Evolutionary conservation across 2,329 filamentous ascomycete species (phyloP), one percentile per base, ranked within the genome.

Genomic region (Thelonectria rubi): DNA sequence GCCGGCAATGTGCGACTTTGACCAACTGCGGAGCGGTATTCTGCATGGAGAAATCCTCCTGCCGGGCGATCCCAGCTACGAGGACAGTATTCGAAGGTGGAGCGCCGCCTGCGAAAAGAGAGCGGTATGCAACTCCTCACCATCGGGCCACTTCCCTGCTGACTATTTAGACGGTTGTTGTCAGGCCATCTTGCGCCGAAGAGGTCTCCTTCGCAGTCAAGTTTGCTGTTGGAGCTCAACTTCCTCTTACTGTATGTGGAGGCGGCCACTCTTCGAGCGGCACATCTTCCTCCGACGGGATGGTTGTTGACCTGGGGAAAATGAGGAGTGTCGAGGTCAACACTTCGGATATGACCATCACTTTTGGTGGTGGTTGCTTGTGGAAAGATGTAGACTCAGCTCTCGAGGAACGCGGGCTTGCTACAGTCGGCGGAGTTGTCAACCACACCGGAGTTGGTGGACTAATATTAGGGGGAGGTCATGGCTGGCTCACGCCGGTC

Each of bases 391-490:
- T 88, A 8, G 85, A 88, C 60, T 70, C 75, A 2, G 81, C 80
- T 1, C 80, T 81, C 0, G 81, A 77, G 32, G 73, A 78, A 55
- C 73, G 84, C 65, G 79, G 79, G 0, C 78, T 88, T 0, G 86
- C 85, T 2, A 84, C 85, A 2, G 86, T 88, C 0, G 86, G 85
- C 5, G 86, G 86, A 1, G 87, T 86, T 0, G 86, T 89, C 7
- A 85, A 85, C 55, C 84, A 88, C 65, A 88, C 86, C 1, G 87
- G 87, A 3, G 81, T 89, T 9, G 86, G 84, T 3, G 87, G 85
- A 0, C 74, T 88, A 14, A 81, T 82, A 0, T 68, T 88, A 0
- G 86, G 85, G 0, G 86, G 86, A 26, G 86, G 86, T 1, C 85
- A 86, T 67, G 86, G 87, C 2, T 84, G 82, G 73, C 76, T 89